Conservation (phyloP, 805 yeast species). For the Tetrapisispora iriomotensis region DNA sequence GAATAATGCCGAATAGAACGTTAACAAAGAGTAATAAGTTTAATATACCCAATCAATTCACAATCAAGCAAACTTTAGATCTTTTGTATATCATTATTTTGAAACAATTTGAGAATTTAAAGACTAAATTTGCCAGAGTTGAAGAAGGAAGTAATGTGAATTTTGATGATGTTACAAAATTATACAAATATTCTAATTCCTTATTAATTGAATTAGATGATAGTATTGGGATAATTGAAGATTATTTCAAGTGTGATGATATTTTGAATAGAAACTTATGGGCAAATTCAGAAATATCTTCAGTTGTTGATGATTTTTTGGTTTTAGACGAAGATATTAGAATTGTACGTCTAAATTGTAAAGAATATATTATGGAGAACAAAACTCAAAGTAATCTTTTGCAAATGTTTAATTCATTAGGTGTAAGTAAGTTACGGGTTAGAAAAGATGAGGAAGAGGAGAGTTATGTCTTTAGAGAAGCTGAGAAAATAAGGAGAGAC, state of each 20-base stretch:
- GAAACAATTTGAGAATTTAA: slow-evolving; percentile 16
- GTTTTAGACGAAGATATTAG: slow-evolving; percentile 26
- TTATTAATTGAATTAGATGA: slow-evolving; percentile 19
- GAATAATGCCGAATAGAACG: neutral
- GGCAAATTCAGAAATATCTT: slow-evolving; percentile 10
- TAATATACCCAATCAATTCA: slow-evolving; percentile 21
- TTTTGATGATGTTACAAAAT: slow-evolving; percentile 5
- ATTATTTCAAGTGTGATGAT: slow-evolving; percentile 10
- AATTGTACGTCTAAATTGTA: slow-evolving; percentile 9
- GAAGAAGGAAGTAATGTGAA: slow-evolving; percentile 5
- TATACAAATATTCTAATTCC: slow-evolving; percentile 12
- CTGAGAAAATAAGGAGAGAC: slow-evolving; percentile 14
- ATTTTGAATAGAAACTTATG: slow-evolving; percentile 8
- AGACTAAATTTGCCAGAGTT: slow-evolving; percentile 5
- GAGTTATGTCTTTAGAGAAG: slow-evolving; percentile 15
- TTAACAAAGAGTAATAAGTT: slow-evolving; percentile 14
- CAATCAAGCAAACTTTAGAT: slow-evolving; percentile 22
- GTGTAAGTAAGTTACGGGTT: slow-evolving; percentile 4
- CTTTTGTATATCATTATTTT: slow-evolving; percentile 22
- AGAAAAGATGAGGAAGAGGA: slow-evolving; percentile 16
- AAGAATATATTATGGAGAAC: neutral
- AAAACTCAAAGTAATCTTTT: slow-evolving; percentile 3
- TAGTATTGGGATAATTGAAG: slow-evolving; percentile 19
- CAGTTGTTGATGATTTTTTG: slow-evolving; percentile 18
- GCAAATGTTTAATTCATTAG: slow-evolving; percentile 6